Base-by-base conservation (phyloP, 2,329 filamentous ascomycete species). In the Colletotrichum scovillei region DNA sequence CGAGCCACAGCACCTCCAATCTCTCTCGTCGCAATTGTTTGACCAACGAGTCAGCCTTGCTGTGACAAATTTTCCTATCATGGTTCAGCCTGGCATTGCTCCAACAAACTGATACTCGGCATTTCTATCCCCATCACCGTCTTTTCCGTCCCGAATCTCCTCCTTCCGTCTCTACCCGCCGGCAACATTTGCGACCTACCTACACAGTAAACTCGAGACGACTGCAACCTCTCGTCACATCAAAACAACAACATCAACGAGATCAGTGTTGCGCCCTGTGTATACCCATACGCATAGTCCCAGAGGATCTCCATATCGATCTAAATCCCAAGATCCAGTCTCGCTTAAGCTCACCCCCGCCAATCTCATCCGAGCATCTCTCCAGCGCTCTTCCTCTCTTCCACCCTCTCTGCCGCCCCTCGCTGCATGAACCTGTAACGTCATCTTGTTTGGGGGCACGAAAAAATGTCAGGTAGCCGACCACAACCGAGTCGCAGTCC, bases 391-490 rank as follows among this genome's bases (percentile, higher is more conserved):
- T 49, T n/a, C 19, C 19, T 16, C 38, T 16, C 35, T 38, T 5
- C 14, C 32, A 11, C 35, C 35, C 11, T 38, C 35, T 35, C 57
- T 68, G 26, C 65, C 38, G 30, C 70, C 58, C 57, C 30, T 28
- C 53, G n/a, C 35, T 58, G 65, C 32, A 58, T 74, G 55, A 64
- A 32, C 46, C 30, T 55, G 62, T 64, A 64, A 64, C 66, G 28
- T 68, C 53, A 16, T 53, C 22, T 38, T 64, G 62, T 64, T 55
- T 64, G 62, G 49, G 49, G 49, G 22, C 55, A 46, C 69, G 30
- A 74, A 68, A 71, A 74, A 71, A 74, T 74, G 72, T 67, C 72
- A 52, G 72, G 58, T 42, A 69, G 68, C 24, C 72, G 63, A 46
- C 72, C 72, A 53, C 52, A 67, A n/a, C 72, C 72, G 38, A 67